Evolutionary conservation across 2,329 filamentous ascomycete species (phyloP).

Genomic region (Apiospora saccharicola): DNA sequence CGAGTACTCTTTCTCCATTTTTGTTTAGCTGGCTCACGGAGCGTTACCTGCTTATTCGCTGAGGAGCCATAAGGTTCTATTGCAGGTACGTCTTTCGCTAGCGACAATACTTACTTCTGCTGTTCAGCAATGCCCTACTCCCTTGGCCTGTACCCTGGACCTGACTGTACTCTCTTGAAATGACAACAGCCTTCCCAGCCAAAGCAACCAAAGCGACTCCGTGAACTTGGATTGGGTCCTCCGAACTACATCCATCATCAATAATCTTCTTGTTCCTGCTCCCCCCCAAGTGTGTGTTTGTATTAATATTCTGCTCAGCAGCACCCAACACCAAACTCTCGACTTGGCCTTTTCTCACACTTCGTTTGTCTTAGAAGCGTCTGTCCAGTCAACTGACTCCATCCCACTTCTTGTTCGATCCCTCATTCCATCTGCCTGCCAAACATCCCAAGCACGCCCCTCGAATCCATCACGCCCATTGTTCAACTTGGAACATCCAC

Average conservation of each 20-base stretch:
- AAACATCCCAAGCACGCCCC: neutral
- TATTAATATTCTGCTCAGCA: slow-evolving; percentile 15
- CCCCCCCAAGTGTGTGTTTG: slow-evolving; percentile 9
- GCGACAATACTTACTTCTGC: neutral
- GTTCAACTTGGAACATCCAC: neutral
- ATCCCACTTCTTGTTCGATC: slow-evolving; percentile 2
- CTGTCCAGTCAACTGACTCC: neutral
- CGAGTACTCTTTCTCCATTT: neutral
- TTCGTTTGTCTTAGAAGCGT: neutral
- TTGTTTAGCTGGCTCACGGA: neutral
- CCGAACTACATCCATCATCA: slow-evolving; percentile 19
- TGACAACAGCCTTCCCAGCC: slow-evolving; percentile 9
- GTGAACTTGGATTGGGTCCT: slow-evolving; percentile 13
- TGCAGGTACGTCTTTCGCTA: neutral
- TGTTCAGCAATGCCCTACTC: neutral
- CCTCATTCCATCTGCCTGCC: slow-evolving; percentile 8
- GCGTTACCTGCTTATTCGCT: neutral
- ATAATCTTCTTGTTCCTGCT: slow-evolving; percentile 21
- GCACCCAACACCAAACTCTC: slow-evolving; percentile 2
- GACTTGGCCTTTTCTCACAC: neutral
- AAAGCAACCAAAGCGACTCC: slow-evolving; percentile 18
- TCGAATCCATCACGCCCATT: slow-evolving; percentile 10
- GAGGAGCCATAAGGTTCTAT: slow-evolving; percentile 3
- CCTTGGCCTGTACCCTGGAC: neutral
- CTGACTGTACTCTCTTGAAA: slow-evolving; percentile 7